Evolutionary conservation across 768 basidiomycete genomes (phyloP).

Genomic region (Termitomyces sp.): DNA sequence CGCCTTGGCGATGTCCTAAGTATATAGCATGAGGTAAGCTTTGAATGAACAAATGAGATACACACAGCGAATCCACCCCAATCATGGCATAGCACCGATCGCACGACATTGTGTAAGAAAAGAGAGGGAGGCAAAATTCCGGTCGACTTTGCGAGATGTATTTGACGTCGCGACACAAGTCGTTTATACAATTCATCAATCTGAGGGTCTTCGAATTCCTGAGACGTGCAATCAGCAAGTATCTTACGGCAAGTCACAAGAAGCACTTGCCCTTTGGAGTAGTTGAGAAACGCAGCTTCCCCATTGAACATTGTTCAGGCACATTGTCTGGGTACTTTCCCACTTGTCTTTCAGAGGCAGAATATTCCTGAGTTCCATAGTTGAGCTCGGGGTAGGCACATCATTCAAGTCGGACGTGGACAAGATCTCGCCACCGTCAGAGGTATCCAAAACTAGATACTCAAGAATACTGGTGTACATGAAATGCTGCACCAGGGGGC

Average conservation of each 20-base stretch:
- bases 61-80: constrained; percentile 25
- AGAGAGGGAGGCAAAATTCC: constrained; percentile 18
- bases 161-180: constrained; percentile 10
- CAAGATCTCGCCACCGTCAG: constrained; percentile 1
- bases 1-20: constrained; percentile 17
- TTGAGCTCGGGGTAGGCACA: constrained; percentile 3
- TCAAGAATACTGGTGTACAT: neutral
- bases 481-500: constrained; percentile 4
- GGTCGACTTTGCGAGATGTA: constrained; percentile 10
- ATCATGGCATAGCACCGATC: constrained; percentile 5
- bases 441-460: neutral
- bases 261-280: constrained; percentile 3
- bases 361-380: neutral
- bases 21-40: neutral
- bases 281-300: constrained; percentile 8
- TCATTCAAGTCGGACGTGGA: neutral
- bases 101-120: constrained; percentile 12
- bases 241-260: neutral
- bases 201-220: constrained; percentile 3
- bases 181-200: neutral
- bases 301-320: neutral
- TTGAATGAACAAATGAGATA: neutral
- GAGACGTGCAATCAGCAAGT: neutral
- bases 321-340: neutral
- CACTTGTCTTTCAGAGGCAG: constrained; percentile 1